phyloP scores from a whole-genome alignment of 257 asterid genomes.

The Solanum verrucosum region DNA sequence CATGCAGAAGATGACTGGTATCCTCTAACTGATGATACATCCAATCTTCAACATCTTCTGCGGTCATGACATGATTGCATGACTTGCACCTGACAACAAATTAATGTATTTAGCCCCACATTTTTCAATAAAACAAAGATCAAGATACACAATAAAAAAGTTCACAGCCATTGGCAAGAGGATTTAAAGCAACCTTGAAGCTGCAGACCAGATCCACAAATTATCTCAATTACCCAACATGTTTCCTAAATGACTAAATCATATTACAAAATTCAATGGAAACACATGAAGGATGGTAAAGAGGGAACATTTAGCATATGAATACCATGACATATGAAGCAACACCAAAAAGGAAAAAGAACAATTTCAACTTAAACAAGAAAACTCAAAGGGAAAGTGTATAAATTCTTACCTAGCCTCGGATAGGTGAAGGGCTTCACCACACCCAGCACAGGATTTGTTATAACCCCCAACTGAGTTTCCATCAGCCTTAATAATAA shows the following conservation, averaged over 20 bases:
- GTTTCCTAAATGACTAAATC: background rate
- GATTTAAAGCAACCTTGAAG: background rate
- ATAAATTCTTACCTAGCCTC: slow-evolving; percentile 56
- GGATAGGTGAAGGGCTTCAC: slow-evolving; percentile 54
- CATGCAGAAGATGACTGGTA: slow-evolving; percentile 81
- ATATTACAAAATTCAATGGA: background rate
- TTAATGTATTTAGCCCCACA: background rate
- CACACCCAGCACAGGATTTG: slow-evolving; percentile 75
- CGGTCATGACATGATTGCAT: slow-evolving; percentile 68
- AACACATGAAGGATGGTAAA: background rate
- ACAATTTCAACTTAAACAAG: background rate
- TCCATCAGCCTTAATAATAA: slow-evolving; percentile 87
- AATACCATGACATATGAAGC: background rate
- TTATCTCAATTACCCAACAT: background rate
- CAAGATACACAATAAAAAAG: background rate
- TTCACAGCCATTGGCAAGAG: background rate
- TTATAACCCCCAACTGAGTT: slow-evolving; percentile 64
- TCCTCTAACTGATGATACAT: slow-evolving; percentile 84
- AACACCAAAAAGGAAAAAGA: background rate
- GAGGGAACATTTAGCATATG: background rate
- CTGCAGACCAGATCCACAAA: background rate
- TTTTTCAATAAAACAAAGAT: background rate
- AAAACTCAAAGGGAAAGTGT: background rate
- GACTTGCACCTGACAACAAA: slow-evolving; percentile 58
- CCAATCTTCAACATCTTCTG: slow-evolving; percentile 92